Evolutionary conservation across 306 rosid genomes (phyloP).

Genomic region (Gastrolobium villosum): DNA sequence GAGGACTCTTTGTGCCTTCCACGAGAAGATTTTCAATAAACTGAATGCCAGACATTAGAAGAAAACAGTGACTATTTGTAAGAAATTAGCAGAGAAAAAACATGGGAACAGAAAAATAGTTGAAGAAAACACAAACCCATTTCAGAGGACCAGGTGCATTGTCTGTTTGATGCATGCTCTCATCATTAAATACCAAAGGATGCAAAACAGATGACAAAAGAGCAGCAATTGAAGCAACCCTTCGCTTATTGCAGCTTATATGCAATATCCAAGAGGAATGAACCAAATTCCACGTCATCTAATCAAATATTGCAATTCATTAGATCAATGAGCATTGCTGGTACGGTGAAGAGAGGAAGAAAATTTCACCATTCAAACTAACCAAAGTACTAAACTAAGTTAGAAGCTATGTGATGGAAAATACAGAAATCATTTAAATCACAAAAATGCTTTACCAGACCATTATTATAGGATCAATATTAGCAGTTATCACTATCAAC

Average conservation of each 20-base stretch:
- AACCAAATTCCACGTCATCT: constrained; percentile 96
- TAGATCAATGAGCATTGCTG: constrained; percentile 34
- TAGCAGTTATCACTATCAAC: constrained; percentile 3
- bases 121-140: constrained; percentile 76
- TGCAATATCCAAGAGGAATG: constrained; percentile 95
- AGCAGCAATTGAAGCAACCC: constrained; percentile 94
- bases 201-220: constrained; percentile 94
- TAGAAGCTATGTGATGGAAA: constrained; percentile 2
- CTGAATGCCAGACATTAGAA: constrained; percentile 54
- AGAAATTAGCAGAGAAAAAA: constrained; percentile 33
- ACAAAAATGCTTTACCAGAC: background rate
- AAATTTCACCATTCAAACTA: constrained; percentile 20
- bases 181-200: constrained; percentile 77
- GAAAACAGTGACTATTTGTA: constrained; percentile 38
- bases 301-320: constrained; percentile 47
- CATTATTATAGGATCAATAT: constrained; percentile 15
- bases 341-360: constrained; percentile 21
- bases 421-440: background rate
- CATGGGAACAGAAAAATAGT: constrained; percentile 31
- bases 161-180: constrained; percentile 76
- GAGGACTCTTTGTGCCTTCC: constrained; percentile 96
- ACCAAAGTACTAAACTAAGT: background rate
- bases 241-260: constrained; percentile 89
- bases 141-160: constrained; percentile 85
- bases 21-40: constrained; percentile 81